Percentiles rank a stretch among this genome's conserved stretches.
These are phyloP conservation scores for Sporisorium iseilematis-ciliati DNA, from an alignment of 1,284 basidiomycete species.

Conservation along the genomic window DNA sequence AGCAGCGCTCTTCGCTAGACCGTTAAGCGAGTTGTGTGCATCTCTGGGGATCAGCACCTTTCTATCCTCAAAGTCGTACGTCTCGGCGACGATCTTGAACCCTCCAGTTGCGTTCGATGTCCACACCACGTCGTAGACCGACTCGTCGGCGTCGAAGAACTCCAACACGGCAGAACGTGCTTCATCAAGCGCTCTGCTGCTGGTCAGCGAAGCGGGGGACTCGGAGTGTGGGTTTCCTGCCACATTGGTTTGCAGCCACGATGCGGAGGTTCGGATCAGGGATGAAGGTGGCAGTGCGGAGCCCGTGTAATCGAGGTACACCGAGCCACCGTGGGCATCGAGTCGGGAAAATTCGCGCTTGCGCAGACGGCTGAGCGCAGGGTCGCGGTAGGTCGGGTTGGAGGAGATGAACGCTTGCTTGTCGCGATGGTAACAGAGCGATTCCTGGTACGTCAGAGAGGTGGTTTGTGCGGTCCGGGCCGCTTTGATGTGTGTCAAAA, in stretches of 20 bases:
- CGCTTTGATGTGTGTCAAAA: slow-evolving; percentile 19
- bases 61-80: slow-evolving; percentile 16
- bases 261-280: background rate
- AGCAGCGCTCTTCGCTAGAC: slow-evolving; percentile 9
- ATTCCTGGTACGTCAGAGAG: slow-evolving; percentile 6
- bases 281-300: slow-evolving; percentile 9
- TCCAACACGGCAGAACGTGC: slow-evolving; percentile 15
- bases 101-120: slow-evolving; percentile 30
- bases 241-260: slow-evolving; percentile 4
- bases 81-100: slow-evolving; percentile 27
- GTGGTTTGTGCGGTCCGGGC: slow-evolving; percentile 6
- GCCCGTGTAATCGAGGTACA: slow-evolving; percentile 45
- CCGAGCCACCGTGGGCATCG: background rate
- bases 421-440: slow-evolving; percentile 9
- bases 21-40: slow-evolving; percentile 41
- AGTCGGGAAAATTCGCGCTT: slow-evolving; percentile 25
- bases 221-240: slow-evolving; percentile 39
- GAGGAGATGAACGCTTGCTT: slow-evolving; percentile 10
- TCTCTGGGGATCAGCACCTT: slow-evolving; percentile 28
- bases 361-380: slow-evolving; percentile 10
- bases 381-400: slow-evolving; percentile 11
- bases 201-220: slow-evolving; percentile 13
- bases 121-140: slow-evolving; percentile 37
- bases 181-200: slow-evolving; percentile 1
- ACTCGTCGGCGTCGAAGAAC: slow-evolving; percentile 31